phyloP scores from a whole-genome alignment of 2,329 filamentous ascomycete genomes.

The Diaporthe helianthi region DNA sequence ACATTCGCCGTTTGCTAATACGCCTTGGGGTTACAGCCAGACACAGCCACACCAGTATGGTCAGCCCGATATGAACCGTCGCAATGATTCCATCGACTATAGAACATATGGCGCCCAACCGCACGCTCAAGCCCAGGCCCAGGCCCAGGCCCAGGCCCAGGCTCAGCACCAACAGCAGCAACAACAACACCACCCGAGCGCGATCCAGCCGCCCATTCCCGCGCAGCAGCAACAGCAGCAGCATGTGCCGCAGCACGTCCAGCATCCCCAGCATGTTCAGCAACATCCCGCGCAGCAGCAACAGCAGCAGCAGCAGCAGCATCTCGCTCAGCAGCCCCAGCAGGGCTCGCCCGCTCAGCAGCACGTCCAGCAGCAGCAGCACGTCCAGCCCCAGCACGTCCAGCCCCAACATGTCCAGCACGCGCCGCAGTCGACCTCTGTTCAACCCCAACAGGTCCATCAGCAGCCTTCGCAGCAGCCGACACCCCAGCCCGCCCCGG shows the following conservation, averaged over 20 bases:
- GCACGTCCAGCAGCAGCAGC: conserved; percentile 43
- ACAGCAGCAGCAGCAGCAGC: conserved; percentile 42
- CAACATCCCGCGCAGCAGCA: conserved; percentile 39
- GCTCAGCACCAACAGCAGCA: conserved; percentile 41
- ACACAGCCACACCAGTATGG: conserved; percentile 55
- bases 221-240: conserved; percentile 35
- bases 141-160: conserved; percentile 13
- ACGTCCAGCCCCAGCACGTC: conserved; percentile 45
- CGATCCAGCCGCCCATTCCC: conserved; percentile 35
- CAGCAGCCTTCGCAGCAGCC: conserved; percentile 42
- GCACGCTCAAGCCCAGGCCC: conserved; percentile 27
- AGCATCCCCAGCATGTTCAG: conserved; percentile 35
- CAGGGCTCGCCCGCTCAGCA: conserved; percentile 39
- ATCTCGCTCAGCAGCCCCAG: conserved; percentile 38
- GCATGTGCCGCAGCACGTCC: conserved; percentile 31
- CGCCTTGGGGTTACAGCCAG: conserved; percentile 47
- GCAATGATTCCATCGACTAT: conserved; percentile 41
- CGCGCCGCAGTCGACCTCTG: conserved; percentile 37
- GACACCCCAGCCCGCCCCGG: conserved; percentile 39
- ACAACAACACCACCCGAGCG: conserved; percentile 34
- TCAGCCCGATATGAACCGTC: conserved; percentile 53
- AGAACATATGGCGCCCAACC: conserved; percentile 35
- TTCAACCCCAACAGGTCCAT: conserved; percentile 35
- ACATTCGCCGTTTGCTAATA: conserved; percentile 46
- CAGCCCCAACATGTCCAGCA: conserved; percentile 46